These are phyloP conservation scores for Podila verticillata DNA, from an alignment of 192 early-diverging fungal species.

Conservation along the genomic window DNA sequence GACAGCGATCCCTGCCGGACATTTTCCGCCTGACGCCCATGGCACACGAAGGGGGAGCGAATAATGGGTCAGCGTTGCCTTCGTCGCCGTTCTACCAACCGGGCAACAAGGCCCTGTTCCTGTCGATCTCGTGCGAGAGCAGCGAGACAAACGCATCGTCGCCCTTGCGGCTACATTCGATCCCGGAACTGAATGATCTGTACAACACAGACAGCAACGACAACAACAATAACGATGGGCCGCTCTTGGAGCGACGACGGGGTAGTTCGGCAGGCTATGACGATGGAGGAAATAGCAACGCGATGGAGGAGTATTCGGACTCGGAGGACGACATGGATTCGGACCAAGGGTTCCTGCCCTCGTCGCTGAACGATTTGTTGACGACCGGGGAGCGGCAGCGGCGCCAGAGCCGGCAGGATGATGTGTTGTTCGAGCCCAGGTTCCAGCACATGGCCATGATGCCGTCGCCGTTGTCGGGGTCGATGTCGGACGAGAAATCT, in stretches of 20 bases:
- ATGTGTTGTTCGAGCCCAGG: neutral
- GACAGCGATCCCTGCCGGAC: slow-evolving; percentile 54
- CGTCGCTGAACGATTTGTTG: slow-evolving; percentile 64
- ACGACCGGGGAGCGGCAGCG: slow-evolving; percentile 58
- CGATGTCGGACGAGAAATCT: slow-evolving; percentile 20
- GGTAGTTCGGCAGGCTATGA: slow-evolving; percentile 16
- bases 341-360: slow-evolving; percentile 55
- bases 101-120: slow-evolving; percentile 42
- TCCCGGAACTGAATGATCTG: slow-evolving; percentile 39
- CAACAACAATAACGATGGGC: neutral
- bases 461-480: slow-evolving; percentile 29
- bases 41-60: slow-evolving; percentile 16
- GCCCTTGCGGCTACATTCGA: slow-evolving; percentile 51
- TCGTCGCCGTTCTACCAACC: slow-evolving; percentile 46
- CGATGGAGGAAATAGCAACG: slow-evolving; percentile 3
- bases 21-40: slow-evolving; percentile 40
- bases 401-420: slow-evolving; percentile 53
- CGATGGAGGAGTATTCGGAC: slow-evolving; percentile 38
- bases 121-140: slow-evolving; percentile 45
- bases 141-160: slow-evolving; percentile 35
- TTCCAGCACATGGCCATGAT: slow-evolving; percentile 8
- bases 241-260: neutral
- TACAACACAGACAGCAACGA: slow-evolving; percentile 1
- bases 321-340: slow-evolving; percentile 46
- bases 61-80: neutral